phyloP scores from a whole-genome alignment of 805 yeast species.

The Myxozyma sirexii region DNA sequence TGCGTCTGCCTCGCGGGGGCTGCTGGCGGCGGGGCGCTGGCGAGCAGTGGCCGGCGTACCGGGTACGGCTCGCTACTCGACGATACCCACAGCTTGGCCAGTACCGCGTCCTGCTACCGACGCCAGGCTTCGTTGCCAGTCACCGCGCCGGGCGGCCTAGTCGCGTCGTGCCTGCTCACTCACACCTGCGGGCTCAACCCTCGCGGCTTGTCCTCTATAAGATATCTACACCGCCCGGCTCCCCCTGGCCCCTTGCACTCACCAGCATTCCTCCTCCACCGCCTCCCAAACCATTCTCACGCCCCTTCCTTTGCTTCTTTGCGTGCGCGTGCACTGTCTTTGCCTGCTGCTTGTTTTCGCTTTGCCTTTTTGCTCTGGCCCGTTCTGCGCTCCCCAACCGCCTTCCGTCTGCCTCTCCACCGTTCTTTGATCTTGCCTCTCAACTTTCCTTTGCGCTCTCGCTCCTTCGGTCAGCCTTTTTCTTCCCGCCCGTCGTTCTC shows the following conservation, averaged over 20 bases:
- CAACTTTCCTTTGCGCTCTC: background rate
- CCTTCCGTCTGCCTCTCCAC: background rate
- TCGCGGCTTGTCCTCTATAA: background rate
- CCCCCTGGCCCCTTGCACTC: conserved; percentile 16
- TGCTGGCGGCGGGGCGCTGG: background rate
- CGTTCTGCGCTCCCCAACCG: background rate
- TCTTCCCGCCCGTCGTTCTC: background rate
- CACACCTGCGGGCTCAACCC: background rate
- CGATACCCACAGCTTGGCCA: too few species aligned
- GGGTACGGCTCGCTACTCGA: too few species aligned
- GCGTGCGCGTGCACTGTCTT: background rate
- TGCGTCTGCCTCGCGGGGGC: background rate
- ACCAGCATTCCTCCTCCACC: background rate
- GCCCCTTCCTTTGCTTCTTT: background rate
- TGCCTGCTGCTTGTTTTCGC: background rate
- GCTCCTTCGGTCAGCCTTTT: background rate
- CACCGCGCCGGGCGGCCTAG: too few species aligned
- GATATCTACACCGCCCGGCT: conserved; percentile 5
- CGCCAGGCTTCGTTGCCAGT: too few species aligned
- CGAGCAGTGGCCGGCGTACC: too few species aligned
- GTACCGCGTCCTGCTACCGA: background rate
- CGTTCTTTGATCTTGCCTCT: background rate
- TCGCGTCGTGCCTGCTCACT: background rate
- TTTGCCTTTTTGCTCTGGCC: conserved; percentile 3
- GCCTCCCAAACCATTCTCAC: background rate